Conservation (phyloP, 2,329 filamentous ascomycete species). For the Arthrobotrys entomopaga region DNA sequence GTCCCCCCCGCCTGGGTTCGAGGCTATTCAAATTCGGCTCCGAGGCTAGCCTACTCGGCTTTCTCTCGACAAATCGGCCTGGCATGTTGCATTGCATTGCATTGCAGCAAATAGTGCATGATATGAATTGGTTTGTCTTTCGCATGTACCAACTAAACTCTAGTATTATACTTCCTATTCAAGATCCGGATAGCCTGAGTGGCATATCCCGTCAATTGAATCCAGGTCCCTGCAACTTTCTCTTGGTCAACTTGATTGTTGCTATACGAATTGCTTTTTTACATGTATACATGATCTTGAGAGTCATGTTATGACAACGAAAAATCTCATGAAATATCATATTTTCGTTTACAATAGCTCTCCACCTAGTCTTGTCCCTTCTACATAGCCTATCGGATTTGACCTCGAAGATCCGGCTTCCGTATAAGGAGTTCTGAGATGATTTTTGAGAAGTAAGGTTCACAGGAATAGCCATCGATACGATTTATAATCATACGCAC, state of each 20-base stretch:
- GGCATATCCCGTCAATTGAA: no score
- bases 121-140: not conserved
- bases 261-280: conserved; percentile 13
- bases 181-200: no score
- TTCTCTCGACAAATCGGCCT: not conserved
- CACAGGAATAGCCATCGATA: no score
- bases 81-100: conserved; percentile 41
- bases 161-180: no score
- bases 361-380: not conserved
- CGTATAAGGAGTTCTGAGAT: not conserved
- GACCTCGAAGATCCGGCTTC: not conserved
- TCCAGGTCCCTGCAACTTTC: no score
- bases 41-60: no score
- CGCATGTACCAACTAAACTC: not conserved
- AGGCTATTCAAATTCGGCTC: no score
- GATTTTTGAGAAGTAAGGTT: no score
- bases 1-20: not conserved
- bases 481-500: no score
- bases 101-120: conserved; percentile 12
- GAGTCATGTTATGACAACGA: conserved; percentile 8
- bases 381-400: conserved; percentile 29
- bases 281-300: no score
- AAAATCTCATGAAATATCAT: not conserved
- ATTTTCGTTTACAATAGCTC: not conserved
- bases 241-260: not conserved